Conservation (phyloP, 2,329 filamentous ascomycete species). For the Botrytis porri region DNA sequence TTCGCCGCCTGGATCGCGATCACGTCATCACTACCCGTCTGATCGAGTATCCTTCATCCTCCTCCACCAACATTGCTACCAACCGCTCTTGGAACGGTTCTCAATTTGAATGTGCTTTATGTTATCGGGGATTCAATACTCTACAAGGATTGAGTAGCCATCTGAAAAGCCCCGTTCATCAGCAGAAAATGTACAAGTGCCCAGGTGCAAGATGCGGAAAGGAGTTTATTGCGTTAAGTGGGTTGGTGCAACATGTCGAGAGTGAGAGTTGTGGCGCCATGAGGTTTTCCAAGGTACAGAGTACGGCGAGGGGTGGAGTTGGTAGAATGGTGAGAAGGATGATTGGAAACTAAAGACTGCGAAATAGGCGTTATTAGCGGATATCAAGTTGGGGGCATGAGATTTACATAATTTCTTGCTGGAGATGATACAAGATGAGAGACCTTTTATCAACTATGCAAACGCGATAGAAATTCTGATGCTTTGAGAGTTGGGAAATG, state of each 20-base stretch:
- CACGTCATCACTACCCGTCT: constrained; percentile 52
- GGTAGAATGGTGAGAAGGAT: constrained; percentile 39
- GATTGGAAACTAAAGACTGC: background rate
- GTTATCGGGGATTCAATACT: constrained; percentile 44
- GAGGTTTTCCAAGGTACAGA: constrained; percentile 29
- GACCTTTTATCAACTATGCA: background rate
- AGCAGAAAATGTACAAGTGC: constrained; percentile 41
- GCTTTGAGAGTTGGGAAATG: background rate
- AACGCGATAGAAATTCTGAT: background rate
- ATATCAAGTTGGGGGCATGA: background rate
- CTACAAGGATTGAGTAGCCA: constrained; percentile 48
- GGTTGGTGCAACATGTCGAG: constrained; percentile 32
- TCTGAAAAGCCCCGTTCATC: constrained; percentile 51
- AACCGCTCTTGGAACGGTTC: constrained; percentile 45
- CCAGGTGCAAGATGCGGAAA: constrained; percentile 24
- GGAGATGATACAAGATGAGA: background rate
- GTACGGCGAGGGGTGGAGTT: constrained; percentile 24
- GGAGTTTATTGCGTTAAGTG: constrained; percentile 30
- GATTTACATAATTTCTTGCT: no score
- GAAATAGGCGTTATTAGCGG: background rate
- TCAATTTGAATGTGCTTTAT: constrained; percentile 54
- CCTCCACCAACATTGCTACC: constrained; percentile 41
- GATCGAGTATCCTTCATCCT: constrained; percentile 44
- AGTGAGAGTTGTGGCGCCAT: constrained; percentile 34
- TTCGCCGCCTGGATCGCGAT: constrained; percentile 47